Conservation (phyloP, 495 filamentous ascomycete species). For the Podospora didyma region DNA sequence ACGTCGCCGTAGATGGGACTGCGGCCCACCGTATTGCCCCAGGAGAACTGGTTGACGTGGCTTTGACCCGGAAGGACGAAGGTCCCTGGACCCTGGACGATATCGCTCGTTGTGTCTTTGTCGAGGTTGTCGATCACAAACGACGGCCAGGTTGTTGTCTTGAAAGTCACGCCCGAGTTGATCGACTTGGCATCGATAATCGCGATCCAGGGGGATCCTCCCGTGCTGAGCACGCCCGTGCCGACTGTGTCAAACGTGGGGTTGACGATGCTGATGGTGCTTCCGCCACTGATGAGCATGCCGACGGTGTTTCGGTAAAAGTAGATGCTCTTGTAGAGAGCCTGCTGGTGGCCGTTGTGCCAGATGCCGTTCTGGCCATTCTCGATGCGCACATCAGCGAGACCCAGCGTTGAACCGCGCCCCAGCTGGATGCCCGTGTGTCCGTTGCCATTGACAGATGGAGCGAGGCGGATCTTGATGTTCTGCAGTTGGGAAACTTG, state of each 20-base stretch:
- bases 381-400: constrained; percentile 33
- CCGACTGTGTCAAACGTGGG: constrained; percentile 51
- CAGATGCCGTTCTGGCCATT: constrained; percentile 43
- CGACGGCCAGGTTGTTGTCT: constrained; percentile 32
- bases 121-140: constrained; percentile 41
- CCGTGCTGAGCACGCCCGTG: constrained; percentile 53
- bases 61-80: constrained; percentile 20
- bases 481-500: constrained; percentile 67
- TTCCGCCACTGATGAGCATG: constrained; percentile 60
- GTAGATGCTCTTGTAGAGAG: constrained; percentile 61
- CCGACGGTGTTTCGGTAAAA: constrained; percentile 55
- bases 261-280: constrained; percentile 46
- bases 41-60: constrained; percentile 32
- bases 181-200: constrained; percentile 36
- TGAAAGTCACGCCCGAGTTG: constrained; percentile 37
- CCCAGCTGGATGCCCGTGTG: constrained; percentile 64
- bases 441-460: constrained; percentile 37
- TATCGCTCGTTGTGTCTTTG: constrained; percentile 32
- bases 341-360: constrained; percentile 66
- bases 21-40: constrained; percentile 54
- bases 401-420: constrained; percentile 43
- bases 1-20: constrained; percentile 57
- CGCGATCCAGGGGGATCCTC: constrained; percentile 37
- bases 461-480: constrained; percentile 59
- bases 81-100: constrained; percentile 26